These are phyloP conservation scores for Cudoniella acicularis DNA, from an alignment of 495 filamentous ascomycete species.

Conservation along the genomic window DNA sequence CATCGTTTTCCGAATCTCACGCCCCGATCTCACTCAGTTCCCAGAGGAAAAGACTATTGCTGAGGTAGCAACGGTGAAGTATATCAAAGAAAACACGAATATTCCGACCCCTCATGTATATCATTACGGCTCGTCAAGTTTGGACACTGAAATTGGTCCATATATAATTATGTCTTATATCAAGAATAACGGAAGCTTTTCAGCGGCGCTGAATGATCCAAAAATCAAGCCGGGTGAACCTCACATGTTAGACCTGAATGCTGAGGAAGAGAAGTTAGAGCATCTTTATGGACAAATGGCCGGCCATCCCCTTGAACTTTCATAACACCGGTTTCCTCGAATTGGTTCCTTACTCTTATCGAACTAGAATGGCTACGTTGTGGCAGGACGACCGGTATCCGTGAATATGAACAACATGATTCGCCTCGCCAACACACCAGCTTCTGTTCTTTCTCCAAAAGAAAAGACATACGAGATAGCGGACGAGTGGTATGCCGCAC, in stretches of 20 bases:
- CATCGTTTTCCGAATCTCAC: slow-evolving; percentile 12
- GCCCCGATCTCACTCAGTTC: slow-evolving; percentile 20
- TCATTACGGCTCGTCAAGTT: slow-evolving; percentile 14
- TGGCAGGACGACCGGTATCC: slow-evolving; percentile 23
- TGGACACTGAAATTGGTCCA: slow-evolving; percentile 32
- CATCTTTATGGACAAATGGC: slow-evolving; percentile 34
- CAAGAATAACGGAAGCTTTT: slow-evolving; percentile 30
- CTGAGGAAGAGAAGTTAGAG: slow-evolving; percentile 28
- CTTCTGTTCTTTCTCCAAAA: slow-evolving; percentile 28
- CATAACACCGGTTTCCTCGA: slow-evolving; percentile 22
- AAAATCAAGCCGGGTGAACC: slow-evolving; percentile 9
- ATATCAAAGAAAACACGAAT: slow-evolving; percentile 33
- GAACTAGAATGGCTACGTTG: slow-evolving; percentile 12
- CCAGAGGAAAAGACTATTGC: slow-evolving; percentile 36
- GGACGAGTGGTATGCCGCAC: slow-evolving; percentile 36
- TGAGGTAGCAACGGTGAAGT: slow-evolving; percentile 43
- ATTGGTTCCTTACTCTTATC: slow-evolving; percentile 35
- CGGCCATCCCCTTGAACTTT: slow-evolving; percentile 34
- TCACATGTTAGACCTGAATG: slow-evolving; percentile 30
- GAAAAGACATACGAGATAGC: slow-evolving; percentile 28
- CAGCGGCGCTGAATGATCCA: slow-evolving; percentile 29
- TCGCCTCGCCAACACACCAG: slow-evolving; percentile 22
- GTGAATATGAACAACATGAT: slow-evolving; percentile 29
- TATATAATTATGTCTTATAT: slow-evolving; percentile 48
- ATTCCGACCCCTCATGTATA: slow-evolving; percentile 39